Percentiles rank a stretch among this genome's conserved stretches.
Conservation (phyloP, 352 stramenopile genomes). For the Phytophthora cryptogea region DNA sequence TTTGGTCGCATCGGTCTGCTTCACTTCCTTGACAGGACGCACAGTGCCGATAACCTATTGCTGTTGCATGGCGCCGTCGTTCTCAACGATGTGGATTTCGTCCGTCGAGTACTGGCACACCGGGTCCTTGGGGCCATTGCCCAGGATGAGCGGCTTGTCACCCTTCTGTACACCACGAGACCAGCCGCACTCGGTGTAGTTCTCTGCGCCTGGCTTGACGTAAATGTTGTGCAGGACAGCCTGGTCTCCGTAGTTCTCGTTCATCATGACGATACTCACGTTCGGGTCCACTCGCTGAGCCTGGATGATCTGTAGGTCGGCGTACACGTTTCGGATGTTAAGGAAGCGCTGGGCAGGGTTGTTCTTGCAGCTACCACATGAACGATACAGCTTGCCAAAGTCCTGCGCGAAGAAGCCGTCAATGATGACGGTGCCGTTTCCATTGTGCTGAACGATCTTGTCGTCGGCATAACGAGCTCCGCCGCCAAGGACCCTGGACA, state of each 20-base stretch:
- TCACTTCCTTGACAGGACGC: slow-evolving; percentile 4
- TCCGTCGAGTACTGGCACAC: slow-evolving; percentile 33
- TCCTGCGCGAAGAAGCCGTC: slow-evolving; percentile 27
- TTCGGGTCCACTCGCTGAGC: slow-evolving; percentile 41
- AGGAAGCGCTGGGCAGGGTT: slow-evolving; percentile 47
- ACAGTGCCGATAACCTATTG: slow-evolving; percentile 14
- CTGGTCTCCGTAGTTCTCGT: slow-evolving; percentile 44
- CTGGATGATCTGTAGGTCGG: slow-evolving; percentile 38
- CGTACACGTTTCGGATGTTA: slow-evolving; percentile 39
- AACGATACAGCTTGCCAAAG: slow-evolving; percentile 29
- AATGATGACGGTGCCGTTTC: slow-evolving; percentile 29
- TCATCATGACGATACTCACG: slow-evolving; percentile 52
- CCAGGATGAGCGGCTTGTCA: slow-evolving; percentile 23
- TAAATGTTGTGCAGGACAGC: slow-evolving; percentile 43
- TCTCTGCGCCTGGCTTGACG: slow-evolving; percentile 20
- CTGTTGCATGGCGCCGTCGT: slow-evolving; percentile 1
- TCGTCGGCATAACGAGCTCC: slow-evolving; percentile 53
- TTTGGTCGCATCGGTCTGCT: neutral
- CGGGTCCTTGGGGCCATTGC: slow-evolving; percentile 38
- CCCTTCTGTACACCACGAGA: slow-evolving; percentile 17
- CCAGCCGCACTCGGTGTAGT: slow-evolving; percentile 24
- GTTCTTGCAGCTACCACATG: slow-evolving; percentile 33
- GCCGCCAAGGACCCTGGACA: slow-evolving; percentile 40
- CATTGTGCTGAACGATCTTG: slow-evolving; percentile 60
- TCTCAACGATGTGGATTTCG: slow-evolving; percentile 25